Conservation (phyloP, 192 early-diverging fungal species). For the Pilaira anomala region DNA sequence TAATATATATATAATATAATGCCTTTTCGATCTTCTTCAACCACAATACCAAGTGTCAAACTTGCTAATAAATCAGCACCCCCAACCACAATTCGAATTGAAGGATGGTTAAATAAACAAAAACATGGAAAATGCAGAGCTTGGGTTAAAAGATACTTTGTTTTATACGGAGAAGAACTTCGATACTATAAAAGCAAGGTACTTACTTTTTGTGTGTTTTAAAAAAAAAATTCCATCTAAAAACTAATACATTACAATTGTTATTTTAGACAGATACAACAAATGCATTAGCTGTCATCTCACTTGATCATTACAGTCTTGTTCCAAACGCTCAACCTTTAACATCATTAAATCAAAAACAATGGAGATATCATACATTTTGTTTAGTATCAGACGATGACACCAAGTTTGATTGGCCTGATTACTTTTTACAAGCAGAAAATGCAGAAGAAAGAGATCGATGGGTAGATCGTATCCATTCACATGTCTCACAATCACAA, state of each 20-base stretch:
- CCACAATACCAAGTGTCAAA: constrained; percentile 2
- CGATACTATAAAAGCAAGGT: constrained; percentile 23
- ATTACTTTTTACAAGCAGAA: constrained; percentile 25
- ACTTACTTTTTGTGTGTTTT: neutral
- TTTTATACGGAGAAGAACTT: constrained; percentile 16
- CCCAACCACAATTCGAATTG: neutral
- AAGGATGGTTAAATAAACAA: constrained; percentile 30
- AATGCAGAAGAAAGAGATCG: constrained; percentile 6
- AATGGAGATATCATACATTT: constrained; percentile 11
- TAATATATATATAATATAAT: no score
- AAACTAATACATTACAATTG: neutral
- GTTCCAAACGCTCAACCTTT: constrained; percentile 5
- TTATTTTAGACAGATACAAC: constrained; percentile 9
- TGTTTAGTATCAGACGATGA: constrained; percentile 18
- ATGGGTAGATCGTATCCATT: constrained; percentile 21
- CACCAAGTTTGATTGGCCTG: constrained; percentile 7
- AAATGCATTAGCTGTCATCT: constrained; percentile 4
- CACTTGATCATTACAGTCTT: constrained; percentile 18
- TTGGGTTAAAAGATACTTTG: constrained; percentile 28
- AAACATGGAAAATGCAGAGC: constrained; percentile 25
- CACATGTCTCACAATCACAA: constrained; percentile 1
- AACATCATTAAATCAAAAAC: constrained; percentile 16
- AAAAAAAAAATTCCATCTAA: neutral
- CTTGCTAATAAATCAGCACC: neutral
- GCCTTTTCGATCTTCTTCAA: no score